Evolutionary conservation across 352 stramenopile genomes (phyloP), one percentile per base, ranked within the genome.

Genomic region (Phytopythium sindhum): DNA sequence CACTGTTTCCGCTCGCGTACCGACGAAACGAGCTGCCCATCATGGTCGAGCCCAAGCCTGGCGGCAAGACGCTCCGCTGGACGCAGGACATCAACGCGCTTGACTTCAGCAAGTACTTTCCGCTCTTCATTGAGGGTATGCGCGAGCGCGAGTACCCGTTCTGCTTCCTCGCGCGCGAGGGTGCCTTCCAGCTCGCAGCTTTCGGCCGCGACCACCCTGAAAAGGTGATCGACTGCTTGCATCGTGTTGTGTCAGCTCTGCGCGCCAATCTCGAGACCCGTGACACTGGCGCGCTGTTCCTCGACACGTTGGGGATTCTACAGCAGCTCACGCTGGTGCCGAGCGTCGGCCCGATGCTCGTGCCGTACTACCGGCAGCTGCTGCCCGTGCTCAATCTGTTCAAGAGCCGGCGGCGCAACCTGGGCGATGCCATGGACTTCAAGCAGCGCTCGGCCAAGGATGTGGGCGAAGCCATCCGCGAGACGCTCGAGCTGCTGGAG

Each of bases 351-450:
- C 78, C 80, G 28, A 74, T 91, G 24, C 72, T 98, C 17, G 90
- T 98, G 39, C 86, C 89, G 39, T 97, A 97, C 77, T 98, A 97
- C 72, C 88, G 92, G 21, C 88, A 97, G 61, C 67, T 98, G 21
- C 75, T 98, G 35, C 83, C 84, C 4, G 70, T 97, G 33, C 78
- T 98, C 61, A 97, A 96, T 60, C 56, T 97, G 58, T 97, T 97
- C 68, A 93, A 91, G 65, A 88, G 74, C 62, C 93, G 96, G 75
- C 78, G 93, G 73, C 73, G 80, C 29, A 98, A 98, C 77, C 71
- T 95, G 15, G 93, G 93, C 39, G 91, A 98, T 66, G 68, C 72
- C 14, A 97, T 98, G 53, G 92, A 98, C 57, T 98, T 96, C 64
- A 77, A 84, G 54, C 93, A 98, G 63, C 73, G 88, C 56, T 80